These are phyloP conservation scores for Sporisorium iseilematis-ciliati DNA, from an alignment of 1,284 basidiomycete species.

Conservation along the genomic window DNA sequence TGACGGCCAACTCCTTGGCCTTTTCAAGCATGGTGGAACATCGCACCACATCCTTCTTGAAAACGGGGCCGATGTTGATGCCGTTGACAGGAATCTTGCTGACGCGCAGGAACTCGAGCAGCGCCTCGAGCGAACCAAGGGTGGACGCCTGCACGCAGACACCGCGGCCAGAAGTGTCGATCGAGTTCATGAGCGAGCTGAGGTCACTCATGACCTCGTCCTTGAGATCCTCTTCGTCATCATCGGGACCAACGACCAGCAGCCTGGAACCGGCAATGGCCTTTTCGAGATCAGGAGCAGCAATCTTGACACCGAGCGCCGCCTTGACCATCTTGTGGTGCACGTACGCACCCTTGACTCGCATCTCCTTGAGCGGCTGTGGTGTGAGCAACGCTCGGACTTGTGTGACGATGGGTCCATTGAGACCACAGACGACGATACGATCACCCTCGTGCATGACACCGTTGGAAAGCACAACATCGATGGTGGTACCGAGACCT, in stretches of 20 bases:
- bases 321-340: slow-evolving; percentile 99
- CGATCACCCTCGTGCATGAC: slow-evolving; percentile 90
- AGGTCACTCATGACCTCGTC: slow-evolving; percentile 98
- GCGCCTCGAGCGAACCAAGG: slow-evolving; percentile 94
- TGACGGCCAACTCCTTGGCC: slow-evolving; percentile 92
- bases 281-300: slow-evolving; percentile 95
- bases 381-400: slow-evolving; percentile 94
- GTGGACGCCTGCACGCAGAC: slow-evolving; percentile 99
- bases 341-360: slow-evolving; percentile 97
- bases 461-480: slow-evolving; percentile 96
- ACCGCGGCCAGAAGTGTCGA: slow-evolving; percentile 93
- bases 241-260: slow-evolving; percentile 90
- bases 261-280: slow-evolving; percentile 98
- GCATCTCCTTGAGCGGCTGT: slow-evolving; percentile 93
- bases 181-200: slow-evolving; percentile 86
- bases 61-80: slow-evolving; percentile 97
- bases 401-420: slow-evolving; percentile 97
- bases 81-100: slow-evolving; percentile 91
- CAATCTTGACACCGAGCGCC: slow-evolving; percentile 95
- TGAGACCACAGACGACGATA: slow-evolving; percentile 96
- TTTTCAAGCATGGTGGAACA: slow-evolving; percentile 94
- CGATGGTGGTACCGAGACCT: slow-evolving; percentile 97
- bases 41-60: slow-evolving; percentile 95
- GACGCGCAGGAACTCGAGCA: slow-evolving; percentile 92
- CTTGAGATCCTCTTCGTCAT: slow-evolving; percentile 93